These are phyloP conservation scores for Trichopus zeylanicus DNA, from an alignment of 116 monocot genomes.

Conservation along the genomic window DNA sequence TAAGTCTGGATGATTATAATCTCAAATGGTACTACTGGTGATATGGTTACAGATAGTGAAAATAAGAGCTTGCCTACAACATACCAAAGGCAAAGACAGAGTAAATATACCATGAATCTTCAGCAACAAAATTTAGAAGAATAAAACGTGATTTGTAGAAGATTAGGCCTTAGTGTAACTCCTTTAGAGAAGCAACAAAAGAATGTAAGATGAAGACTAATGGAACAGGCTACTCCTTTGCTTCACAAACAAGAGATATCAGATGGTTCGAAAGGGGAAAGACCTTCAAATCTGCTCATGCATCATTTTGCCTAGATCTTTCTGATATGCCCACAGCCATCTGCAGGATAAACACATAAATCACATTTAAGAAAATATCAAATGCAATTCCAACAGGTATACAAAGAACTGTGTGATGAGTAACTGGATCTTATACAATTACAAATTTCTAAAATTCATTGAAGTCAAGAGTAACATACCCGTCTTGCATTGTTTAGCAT, in stretches of 20 bases:
- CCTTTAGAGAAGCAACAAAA: no score
- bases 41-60: no score
- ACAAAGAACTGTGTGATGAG: background rate
- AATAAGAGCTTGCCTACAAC: no score
- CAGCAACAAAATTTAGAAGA: no score
- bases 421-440: background rate
- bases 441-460: background rate
- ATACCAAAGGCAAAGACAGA: background rate
- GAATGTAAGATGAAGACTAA: no score
- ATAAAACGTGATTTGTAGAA: no score
- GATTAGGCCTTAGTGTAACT: no score
- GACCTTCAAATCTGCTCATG: slow-evolving; percentile 74
- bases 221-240: background rate
- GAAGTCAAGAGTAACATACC: slow-evolving; percentile 33
- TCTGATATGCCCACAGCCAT: slow-evolving; percentile 91
- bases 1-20: no score
- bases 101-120: no score
- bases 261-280: background rate
- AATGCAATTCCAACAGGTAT: background rate
- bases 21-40: no score
- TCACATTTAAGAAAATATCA: background rate
- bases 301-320: slow-evolving; percentile 56
- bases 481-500: slow-evolving; percentile 88
- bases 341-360: slow-evolving; percentile 31
- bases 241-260: background rate